phyloP scores from a whole-genome alignment of 2,329 filamentous ascomycete genomes.

The Trichoderma endophyticum region DNA sequence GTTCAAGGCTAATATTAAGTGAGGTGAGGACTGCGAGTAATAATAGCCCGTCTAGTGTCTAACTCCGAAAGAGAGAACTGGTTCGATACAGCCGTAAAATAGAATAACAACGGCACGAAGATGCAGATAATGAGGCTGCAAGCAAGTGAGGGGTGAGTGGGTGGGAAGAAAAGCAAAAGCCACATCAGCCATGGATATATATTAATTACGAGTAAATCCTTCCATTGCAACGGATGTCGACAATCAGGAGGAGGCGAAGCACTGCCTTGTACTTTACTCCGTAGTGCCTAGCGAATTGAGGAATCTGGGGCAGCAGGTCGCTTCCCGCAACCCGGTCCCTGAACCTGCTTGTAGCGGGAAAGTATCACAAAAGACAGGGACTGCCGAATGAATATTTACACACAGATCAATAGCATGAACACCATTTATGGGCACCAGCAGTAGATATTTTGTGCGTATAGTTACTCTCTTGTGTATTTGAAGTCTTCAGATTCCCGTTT shows the following conservation, averaged over 20 bases:
- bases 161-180: neutral
- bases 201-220: neutral
- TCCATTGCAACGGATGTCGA: neutral
- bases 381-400: neutral
- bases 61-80: neutral
- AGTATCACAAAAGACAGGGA: neutral
- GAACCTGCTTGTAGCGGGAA: neutral
- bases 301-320: neutral
- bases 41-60: neutral
- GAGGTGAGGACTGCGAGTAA: neutral
- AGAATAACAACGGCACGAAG: neutral
- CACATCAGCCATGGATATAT: neutral
- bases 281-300: neutral
- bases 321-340: neutral
- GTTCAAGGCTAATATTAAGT: neutral
- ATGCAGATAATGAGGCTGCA: neutral
- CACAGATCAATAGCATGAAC: too few species aligned
- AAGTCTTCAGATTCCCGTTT: neutral
- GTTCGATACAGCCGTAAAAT: neutral
- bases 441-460: neutral
- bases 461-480: neutral
- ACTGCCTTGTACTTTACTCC: neutral
- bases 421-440: too few species aligned
- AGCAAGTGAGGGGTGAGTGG: neutral
- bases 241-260: constrained; percentile 19